phyloP scores from a whole-genome alignment of 164 flowering plant genomes.

The Stephania japonica region DNA sequence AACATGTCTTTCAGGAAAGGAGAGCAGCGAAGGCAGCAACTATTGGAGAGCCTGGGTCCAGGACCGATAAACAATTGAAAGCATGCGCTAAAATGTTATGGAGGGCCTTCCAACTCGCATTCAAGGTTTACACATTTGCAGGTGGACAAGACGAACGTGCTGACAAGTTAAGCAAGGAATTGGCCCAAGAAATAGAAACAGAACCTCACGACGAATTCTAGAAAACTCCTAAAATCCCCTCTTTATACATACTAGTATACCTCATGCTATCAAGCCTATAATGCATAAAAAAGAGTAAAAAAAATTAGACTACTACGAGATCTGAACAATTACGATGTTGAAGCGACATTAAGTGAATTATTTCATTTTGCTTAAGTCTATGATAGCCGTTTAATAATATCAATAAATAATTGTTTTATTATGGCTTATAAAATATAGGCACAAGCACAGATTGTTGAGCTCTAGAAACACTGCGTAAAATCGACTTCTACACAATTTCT shows the following conservation, averaged over 20 bases:
- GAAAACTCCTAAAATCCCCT: background rate
- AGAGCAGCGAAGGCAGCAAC: constrained; percentile 33
- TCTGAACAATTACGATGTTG: constrained; percentile 5
- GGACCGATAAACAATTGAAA: constrained; percentile 24
- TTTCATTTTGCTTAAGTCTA: constrained; percentile 4
- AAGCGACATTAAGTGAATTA: constrained; percentile 8
- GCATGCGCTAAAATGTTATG: constrained; percentile 51
- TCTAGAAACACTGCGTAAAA: background rate
- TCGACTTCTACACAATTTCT: background rate
- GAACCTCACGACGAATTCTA: constrained; percentile 21
- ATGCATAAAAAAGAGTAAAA: background rate
- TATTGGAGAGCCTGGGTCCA: constrained; percentile 19
- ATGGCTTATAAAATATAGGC: background rate
- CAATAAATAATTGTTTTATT: background rate
- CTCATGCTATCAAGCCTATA: background rate
- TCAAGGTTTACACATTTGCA: constrained; percentile 66
- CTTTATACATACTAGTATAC: background rate
- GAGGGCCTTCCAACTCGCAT: constrained; percentile 84
- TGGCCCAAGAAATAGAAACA: constrained; percentile 66
- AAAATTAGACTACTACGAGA: background rate
- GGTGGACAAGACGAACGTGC: constrained; percentile 90
- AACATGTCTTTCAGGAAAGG: constrained; percentile 32
- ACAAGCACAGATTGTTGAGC: background rate
- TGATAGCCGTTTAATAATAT: background rate
- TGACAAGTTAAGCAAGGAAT: constrained; percentile 52